Percentiles rank a stretch among this genome's conserved stretches.
Conservation (phyloP, 139 green algal species). For the Volvox africanus region DNA sequence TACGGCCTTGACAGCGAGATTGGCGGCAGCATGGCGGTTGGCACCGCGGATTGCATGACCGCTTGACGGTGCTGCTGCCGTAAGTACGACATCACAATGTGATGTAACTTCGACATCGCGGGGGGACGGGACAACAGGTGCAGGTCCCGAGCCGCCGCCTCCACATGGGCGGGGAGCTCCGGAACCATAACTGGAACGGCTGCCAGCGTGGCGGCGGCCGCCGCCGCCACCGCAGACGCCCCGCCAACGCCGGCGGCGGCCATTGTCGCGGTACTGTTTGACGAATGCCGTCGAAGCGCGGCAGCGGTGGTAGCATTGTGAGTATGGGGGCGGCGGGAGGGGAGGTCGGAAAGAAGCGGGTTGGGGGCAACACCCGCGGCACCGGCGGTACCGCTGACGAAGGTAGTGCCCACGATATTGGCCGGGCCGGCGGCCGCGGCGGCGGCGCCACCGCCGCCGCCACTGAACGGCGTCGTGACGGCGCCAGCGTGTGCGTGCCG, state of each 20-base stretch:
- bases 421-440: background rate
- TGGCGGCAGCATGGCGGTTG: constrained; percentile 76
- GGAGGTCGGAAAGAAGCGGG: constrained; percentile 42
- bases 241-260: too few species aligned
- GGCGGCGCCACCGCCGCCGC: background rate
- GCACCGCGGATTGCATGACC: constrained; percentile 62
- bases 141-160: constrained; percentile 36
- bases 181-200: background rate
- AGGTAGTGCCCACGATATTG: background rate
- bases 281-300: constrained; percentile 17
- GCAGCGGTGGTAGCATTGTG: background rate
- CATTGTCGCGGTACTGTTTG: background rate
- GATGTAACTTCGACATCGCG: constrained; percentile 63
- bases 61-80: constrained; percentile 78
- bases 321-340: background rate
- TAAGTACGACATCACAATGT: constrained; percentile 79
- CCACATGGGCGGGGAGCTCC: constrained; percentile 50
- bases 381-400: background rate
- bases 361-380: background rate
- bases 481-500: too few species aligned
- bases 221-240: background rate
- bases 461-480: background rate
- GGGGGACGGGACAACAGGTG: constrained; percentile 23
- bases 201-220: background rate
- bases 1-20: constrained; percentile 73